phyloP scores from a whole-genome alignment of 2,329 filamentous ascomycete species.

The Ophiostoma pallidulum region DNA sequence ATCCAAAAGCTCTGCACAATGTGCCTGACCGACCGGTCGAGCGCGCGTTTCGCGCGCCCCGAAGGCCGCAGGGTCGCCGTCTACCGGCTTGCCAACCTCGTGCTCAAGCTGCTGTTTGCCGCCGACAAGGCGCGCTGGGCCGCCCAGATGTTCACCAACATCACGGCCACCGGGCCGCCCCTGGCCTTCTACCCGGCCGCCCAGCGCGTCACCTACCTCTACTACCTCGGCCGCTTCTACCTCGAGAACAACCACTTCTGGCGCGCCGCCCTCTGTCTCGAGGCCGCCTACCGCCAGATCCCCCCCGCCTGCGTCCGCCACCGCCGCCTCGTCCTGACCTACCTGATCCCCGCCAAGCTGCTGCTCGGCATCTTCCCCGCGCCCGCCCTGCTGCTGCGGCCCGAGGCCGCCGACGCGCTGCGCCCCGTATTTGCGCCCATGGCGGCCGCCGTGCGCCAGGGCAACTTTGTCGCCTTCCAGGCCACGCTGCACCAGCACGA shows the following conservation, averaged over 20 bases:
- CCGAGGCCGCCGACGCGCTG: slow-evolving; percentile 57
- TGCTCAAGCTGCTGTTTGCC: slow-evolving; percentile 78
- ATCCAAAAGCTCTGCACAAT: slow-evolving; percentile 87
- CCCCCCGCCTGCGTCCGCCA: slow-evolving; percentile 56
- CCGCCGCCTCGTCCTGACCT: slow-evolving; percentile 69
- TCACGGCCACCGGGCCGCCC: slow-evolving; percentile 72
- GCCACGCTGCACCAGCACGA: slow-evolving; percentile 54
- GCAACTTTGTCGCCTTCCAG: slow-evolving; percentile 63
- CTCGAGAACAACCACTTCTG: slow-evolving; percentile 78
- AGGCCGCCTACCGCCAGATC: slow-evolving; percentile 69
- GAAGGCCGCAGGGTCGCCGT: slow-evolving; percentile 82
- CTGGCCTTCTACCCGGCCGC: slow-evolving; percentile 72
- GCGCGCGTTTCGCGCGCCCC: slow-evolving; percentile 55
- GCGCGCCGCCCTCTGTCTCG: slow-evolving; percentile 63
- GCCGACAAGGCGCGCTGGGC: slow-evolving; percentile 74
- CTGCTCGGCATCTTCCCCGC: slow-evolving; percentile 79
- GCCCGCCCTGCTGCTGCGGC: slow-evolving; percentile 51
- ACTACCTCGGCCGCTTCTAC: slow-evolving; percentile 86
- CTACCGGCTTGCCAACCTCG: slow-evolving; percentile 86
- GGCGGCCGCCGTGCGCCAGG: slow-evolving; percentile 60
- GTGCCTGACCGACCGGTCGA: slow-evolving; percentile 72
- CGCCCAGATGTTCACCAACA: slow-evolving; percentile 82
- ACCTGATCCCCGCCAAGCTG: slow-evolving; percentile 73
- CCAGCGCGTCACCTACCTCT: slow-evolving; percentile 85
- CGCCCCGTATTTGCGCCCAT: slow-evolving; percentile 61